A percentile compares a stretch with the other conserved stretches of the same genome.
Evolutionary conservation across 1,139 yeast species (phyloP).

Genomic region (Diutina neorugosa): DNA sequence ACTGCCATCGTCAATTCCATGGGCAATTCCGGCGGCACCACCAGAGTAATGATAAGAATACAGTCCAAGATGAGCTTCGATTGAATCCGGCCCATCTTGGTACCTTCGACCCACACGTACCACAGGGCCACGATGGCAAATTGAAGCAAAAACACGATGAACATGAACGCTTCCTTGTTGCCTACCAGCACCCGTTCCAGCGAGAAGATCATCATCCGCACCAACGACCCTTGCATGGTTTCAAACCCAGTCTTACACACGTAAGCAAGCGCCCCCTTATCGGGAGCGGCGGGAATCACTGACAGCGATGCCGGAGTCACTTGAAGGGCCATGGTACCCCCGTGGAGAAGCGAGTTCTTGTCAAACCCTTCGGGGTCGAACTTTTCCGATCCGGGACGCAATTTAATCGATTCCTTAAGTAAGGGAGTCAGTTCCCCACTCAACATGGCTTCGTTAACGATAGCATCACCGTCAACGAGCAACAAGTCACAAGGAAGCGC

Average conservation of each 20-base stretch:
- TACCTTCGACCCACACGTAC: constrained; percentile 98
- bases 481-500: constrained; percentile 96
- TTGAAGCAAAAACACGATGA: constrained; percentile 75
- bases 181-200: constrained; percentile 96
- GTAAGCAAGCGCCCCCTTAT: constrained; percentile 82
- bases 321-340: constrained; percentile 95
- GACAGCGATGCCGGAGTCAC: constrained; percentile 34
- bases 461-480: constrained; percentile 77
- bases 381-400: constrained; percentile 62
- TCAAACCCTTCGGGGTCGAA: constrained; percentile 75
- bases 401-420: constrained; percentile 78
- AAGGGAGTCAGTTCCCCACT: constrained; percentile 97
- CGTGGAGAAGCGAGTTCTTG: constrained; percentile 80
- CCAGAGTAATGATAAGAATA: constrained; percentile 90
- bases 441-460: constrained; percentile 95
- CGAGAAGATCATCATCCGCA: constrained; percentile 94
- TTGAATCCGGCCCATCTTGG: constrained; percentile 88
- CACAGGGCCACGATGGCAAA: constrained; percentile 95
- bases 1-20: constrained; percentile 99
- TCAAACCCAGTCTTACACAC: constrained; percentile 94
- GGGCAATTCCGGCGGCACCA: constrained; percentile 97
- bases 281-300: constrained; percentile 69
- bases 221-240: constrained; percentile 94
- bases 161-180: constrained; percentile 85
- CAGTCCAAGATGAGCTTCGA: constrained; percentile 90